Percentiles rank a stretch among this genome's conserved stretches.
Evolutionary conservation across 2,329 filamentous ascomycete species (phyloP).

Genomic region (Alternaria burnsii): DNA sequence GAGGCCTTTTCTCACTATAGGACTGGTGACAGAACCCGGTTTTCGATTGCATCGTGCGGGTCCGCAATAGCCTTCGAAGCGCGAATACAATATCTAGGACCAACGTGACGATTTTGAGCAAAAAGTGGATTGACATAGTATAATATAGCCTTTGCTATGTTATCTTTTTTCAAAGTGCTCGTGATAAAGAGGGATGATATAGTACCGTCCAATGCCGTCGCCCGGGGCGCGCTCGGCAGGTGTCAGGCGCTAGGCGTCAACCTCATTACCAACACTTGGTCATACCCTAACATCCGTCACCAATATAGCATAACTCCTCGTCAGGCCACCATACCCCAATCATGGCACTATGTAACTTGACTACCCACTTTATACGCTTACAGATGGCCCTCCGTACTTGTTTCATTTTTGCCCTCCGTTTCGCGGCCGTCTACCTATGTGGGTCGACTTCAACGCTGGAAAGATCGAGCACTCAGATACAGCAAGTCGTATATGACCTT

Average conservation of each 20-base stretch:
- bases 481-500: background rate
- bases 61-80: too few relatives aligned
- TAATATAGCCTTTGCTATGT: background rate
- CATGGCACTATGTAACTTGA: background rate
- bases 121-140: background rate
- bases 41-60: background rate
- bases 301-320: background rate
- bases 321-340: background rate
- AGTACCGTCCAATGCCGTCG: background rate
- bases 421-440: background rate
- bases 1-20: background rate
- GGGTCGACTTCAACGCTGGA: background rate
- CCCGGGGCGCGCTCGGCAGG: background rate
- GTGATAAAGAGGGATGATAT: background rate
- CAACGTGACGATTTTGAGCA: background rate
- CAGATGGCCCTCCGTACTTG: too few relatives aligned
- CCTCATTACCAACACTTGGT: background rate
- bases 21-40: background rate
- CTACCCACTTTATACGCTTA: too few relatives aligned
- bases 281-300: background rate
- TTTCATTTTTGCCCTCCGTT: background rate
- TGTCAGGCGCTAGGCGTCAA: background rate
- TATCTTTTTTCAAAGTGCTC: background rate
- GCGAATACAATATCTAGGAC: too few relatives aligned
- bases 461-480: background rate